Conservation (phyloP, 352 stramenopile genomes). For the Phytophthora rubi region DNA sequence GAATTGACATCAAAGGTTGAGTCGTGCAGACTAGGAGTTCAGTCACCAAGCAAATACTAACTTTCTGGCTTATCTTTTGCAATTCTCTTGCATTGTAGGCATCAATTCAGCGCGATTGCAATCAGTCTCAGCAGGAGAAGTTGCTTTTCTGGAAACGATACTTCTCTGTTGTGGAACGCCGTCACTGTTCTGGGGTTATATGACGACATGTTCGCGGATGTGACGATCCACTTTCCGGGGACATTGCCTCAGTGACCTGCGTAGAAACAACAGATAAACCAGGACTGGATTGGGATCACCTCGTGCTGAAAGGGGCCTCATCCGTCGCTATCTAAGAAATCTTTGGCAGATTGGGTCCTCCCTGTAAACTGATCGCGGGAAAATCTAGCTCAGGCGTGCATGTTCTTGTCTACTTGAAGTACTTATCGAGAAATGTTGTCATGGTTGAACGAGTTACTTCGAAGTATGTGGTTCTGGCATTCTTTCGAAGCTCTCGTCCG, state of each 20-base stretch:
- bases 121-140: background rate
- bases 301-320: background rate
- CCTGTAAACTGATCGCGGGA: background rate
- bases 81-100: background rate
- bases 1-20: background rate
- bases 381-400: background rate
- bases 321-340: background rate
- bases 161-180: background rate
- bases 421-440: background rate
- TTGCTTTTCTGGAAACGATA: background rate
- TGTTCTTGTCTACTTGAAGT: background rate
- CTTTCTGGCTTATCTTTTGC: background rate
- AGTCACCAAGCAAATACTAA: background rate
- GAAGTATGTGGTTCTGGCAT: background rate
- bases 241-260: background rate
- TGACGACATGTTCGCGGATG: background rate
- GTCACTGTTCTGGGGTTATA: background rate
- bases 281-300: background rate
- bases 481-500: too few relatives aligned
- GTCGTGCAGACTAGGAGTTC: background rate
- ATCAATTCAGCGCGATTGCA: background rate
- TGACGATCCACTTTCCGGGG: background rate
- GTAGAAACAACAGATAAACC: background rate
- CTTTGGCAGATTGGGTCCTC: background rate
- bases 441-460: background rate